Evolutionary conservation across 177 flowering plant genomes (phyloP), one percentile per base, ranked within the genome.

Genomic region (Telopea speciosissima): DNA sequence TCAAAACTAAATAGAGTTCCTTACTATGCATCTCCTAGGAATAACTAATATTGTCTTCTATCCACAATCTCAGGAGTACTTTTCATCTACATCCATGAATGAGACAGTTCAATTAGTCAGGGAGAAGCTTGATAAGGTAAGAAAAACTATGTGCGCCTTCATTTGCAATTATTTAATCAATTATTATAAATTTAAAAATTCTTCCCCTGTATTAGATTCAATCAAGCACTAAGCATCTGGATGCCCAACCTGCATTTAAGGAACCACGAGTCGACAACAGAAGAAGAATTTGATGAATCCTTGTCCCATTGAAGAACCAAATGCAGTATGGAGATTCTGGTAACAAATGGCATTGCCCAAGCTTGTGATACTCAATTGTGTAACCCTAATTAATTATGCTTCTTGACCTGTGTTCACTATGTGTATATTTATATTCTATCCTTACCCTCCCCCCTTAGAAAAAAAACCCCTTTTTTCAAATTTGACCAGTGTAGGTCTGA

Each of bases 61-160:
- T 63, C n/a, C n/a, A n/a, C 62, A 64, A 25, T 72, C 23, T 65
- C 82, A 88, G 97, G 90, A 88, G 58, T 91, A 91, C 75, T 93
- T 91, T 75, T 68, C 87, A n/a, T 86, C 90, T 19, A 81, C 85
- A 12, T 89, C 97, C 3, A 91, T 91, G 98, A 93, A 93, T 73
- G 83, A 83, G 68, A 90, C 97, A 5, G 96, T 91, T 67, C 84
- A 65, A 42, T 72, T 80, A 71, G 97, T 91, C 66, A 83, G 96
- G 54, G 91, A 90, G 33, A 93, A 86, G 80, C 87, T 93, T 13
- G 80, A 87, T 70, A 87, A 93, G 96, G 96, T 93, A 76, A 76
- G 24, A 67, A 23, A 67, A 31, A 26, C 21, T 72, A 14, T 3
- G 8, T 1, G 7, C 24, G 4, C 17, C 16, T 49, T 49, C 54